Conservation (phyloP, 768 basidiomycete species). For the Gyrodon lividus region DNA sequence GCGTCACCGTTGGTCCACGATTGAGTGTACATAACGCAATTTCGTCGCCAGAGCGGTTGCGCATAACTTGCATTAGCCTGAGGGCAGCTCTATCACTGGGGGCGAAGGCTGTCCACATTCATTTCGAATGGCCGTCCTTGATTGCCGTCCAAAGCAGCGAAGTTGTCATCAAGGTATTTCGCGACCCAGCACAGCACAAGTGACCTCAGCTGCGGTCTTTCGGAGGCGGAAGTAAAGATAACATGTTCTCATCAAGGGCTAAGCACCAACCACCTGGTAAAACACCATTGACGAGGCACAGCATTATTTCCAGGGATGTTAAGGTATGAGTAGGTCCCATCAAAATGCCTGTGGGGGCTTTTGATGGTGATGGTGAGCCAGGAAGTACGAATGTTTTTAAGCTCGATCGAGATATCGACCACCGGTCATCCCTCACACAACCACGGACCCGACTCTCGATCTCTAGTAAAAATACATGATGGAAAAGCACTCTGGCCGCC, state of each 20-base stretch:
- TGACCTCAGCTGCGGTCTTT: neutral
- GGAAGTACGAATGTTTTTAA: neutral
- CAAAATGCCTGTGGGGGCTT: neutral
- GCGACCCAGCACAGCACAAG: neutral
- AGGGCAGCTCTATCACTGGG: too few species aligned
- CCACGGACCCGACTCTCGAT: neutral
- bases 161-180: neutral
- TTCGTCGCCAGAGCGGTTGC: too few species aligned
- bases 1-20: too few species aligned
- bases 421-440: neutral
- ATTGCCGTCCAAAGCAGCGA: neutral
- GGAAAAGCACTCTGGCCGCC: slow-evolving; percentile 11
- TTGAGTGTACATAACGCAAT: too few species aligned
- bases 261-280: too few species aligned
- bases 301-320: neutral
- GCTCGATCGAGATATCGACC: neutral
- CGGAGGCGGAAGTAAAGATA: neutral
- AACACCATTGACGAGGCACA: neutral
- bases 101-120: too few species aligned
- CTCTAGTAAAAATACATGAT: neutral
- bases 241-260: neutral
- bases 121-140: neutral
- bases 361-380: neutral
- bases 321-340: neutral
- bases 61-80: too few species aligned